Evolutionary conservation across 23 red algal species (phyloP), one percentile per base, ranked within the genome.

Genomic region (Gracilaria vermiculophylla): DNA sequence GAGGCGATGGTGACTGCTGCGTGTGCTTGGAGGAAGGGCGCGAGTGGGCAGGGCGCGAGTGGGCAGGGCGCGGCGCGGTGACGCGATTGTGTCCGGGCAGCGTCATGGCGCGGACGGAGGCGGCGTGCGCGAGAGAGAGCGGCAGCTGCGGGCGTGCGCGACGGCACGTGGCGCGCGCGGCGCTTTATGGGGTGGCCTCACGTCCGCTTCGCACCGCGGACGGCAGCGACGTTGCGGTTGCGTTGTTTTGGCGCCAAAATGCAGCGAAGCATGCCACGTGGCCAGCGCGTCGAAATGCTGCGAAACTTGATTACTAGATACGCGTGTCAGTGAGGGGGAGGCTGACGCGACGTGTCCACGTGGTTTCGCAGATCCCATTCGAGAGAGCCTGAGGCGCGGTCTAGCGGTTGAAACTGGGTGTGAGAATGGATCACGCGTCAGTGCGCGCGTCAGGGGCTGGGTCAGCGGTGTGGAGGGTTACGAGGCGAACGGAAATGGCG

Each of bases 241-340:
- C n/a, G n/a, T n/a, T n/a, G n/a, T n/a, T 21, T 60, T 60, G 55
- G 55, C 55, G 55, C 55, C 55, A 60, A 60, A 60, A 60, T 19
- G 16, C 55, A 7, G 5, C 19, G n/a, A 60, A 5, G 6, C 43
- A 47, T 12, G 43, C 43, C 43, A 47, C 43, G 43, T 47, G 43
- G 43, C 43, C 43, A 47, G 43, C 43, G 43, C 43, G n/a, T n/a
- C n/a, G n/a, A n/a, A n/a, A n/a, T n/a, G n/a, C n/a, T n/a, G n/a
- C n/a, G n/a, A n/a, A n/a, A n/a, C n/a, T n/a, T n/a, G n/a, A n/a
- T n/a, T n/a, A n/a, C n/a, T n/a, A n/a, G n/a, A n/a, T n/a, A n/a
- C n/a, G n/a, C n/a, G n/a, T n/a, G n/a, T n/a, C n/a, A n/a, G n/a
- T n/a, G n/a, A n/a, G n/a, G n/a, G n/a, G n/a, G n/a, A n/a, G n/a